phyloP scores from a whole-genome alignment of 108 stramenopile genomes.

The Hondaea fermentalgiana region DNA sequence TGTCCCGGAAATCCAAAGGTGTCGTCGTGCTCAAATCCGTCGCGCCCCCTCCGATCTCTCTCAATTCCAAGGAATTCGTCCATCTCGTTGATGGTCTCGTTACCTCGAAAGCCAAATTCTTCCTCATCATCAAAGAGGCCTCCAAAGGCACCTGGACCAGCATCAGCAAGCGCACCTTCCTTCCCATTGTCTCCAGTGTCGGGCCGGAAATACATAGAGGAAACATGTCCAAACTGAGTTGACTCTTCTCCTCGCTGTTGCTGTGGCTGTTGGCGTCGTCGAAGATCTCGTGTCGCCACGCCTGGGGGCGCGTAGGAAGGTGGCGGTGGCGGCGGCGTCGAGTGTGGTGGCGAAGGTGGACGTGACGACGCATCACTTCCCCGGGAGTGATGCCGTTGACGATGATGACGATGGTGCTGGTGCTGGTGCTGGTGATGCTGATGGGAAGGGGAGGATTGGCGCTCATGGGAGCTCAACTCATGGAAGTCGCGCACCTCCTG shows the following conservation, averaged over 20 bases:
- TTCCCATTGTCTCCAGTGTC: no score
- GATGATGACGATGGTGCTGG: no score
- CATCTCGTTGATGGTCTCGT: neutral
- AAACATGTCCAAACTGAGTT: no score
- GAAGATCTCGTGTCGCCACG: neutral
- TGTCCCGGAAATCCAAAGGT: neutral
- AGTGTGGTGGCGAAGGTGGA: neutral
- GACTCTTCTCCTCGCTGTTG: neutral
- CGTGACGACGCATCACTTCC: neutral
- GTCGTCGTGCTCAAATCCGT: neutral
- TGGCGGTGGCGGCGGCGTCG: neutral
- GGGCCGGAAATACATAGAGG: no score
- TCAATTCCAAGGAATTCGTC: no score
- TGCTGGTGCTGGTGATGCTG: no score
- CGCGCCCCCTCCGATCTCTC: no score
- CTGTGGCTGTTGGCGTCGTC: neutral
- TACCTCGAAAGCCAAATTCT: neutral
- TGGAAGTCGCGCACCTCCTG: no score
- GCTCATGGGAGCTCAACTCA: no score
- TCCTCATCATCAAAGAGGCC: neutral
- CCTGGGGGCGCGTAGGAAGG: neutral
- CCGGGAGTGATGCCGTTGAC: no score
- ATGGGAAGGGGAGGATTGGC: no score
- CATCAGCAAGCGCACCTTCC: neutral
- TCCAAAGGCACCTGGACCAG: neutral